Evolutionary conservation across 179 eudicot genomes (phyloP).

Genomic region (Silene coronaria): DNA sequence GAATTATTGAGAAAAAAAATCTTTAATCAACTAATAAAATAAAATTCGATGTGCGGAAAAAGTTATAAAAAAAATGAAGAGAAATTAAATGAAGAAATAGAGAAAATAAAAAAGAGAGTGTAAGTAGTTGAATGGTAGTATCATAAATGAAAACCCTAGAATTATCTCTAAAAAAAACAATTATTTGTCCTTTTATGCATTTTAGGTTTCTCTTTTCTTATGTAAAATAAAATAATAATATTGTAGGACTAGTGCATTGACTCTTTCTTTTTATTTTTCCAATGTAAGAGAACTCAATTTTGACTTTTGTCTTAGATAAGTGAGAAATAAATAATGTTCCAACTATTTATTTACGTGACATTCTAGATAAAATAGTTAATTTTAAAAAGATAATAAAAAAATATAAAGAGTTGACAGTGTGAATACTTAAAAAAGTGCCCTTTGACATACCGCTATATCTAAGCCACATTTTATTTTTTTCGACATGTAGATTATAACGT

Average conservation of each 20-base stretch:
- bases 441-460: conserved; percentile 32
- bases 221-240: conserved; percentile 11
- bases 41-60: no score
- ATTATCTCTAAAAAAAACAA: conserved; percentile 14
- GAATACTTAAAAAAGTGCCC: conserved; percentile 21
- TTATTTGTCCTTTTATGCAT: conserved; percentile 22
- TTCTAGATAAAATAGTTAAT: conserved; percentile 6
- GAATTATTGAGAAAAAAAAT: background rate
- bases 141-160: conserved; percentile 28
- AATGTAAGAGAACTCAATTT: conserved; percentile 3
- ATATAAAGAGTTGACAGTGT: conserved; percentile 30
- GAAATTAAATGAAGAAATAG: background rate
- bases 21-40: background rate
- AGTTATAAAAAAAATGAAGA: background rate
- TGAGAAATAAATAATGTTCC: background rate
- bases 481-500: conserved; percentile 28
- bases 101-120: background rate
- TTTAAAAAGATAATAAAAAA: no score
- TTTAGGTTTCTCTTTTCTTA: conserved; percentile 23
- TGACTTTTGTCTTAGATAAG: conserved; percentile 21
- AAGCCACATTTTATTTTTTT: conserved; percentile 1
- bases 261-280: conserved; percentile 15
- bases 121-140: background rate
- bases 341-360: conserved; percentile 14
- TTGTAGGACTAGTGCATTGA: conserved; percentile 28